Evolutionary conservation across 306 rosid genomes (phyloP), one percentile per base, ranked within the genome.

Genomic region (Dalbergia cochinchinensis): DNA sequence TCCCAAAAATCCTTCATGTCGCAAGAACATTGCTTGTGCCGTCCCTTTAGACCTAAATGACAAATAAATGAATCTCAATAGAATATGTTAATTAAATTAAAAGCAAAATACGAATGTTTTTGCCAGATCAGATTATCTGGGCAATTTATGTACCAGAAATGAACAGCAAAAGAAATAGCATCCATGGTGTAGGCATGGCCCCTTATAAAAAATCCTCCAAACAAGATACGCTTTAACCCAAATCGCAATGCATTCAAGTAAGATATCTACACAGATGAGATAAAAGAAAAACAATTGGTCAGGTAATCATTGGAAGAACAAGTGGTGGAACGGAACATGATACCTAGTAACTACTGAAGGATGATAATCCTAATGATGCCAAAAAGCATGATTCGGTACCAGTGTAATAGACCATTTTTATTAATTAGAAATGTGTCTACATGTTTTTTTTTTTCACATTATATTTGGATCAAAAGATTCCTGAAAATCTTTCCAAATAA

Each of bases 141-240:
- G 31, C 13, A 72, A 65, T 42, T 55, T 75, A 73, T 51, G 48
- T 84, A 91, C 97, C 97, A 93, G 81, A 91, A 93, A 35, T 91
- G 89, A 84, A 91, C 83, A 39, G 97, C 96, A 81, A 93, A 93
- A 48, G 97, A 93, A 83, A 93, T 93, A 15, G 97, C 87, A 53
- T 93, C 97, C 96, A 91, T 93, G 84, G 97, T 93, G 82, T 93
- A 93, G 45, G 97, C 96, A 84, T 93, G 97, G 53, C 97, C 96
- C 88, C 97, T 85, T 82, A 91, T 93, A 77, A 93, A 93, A 90
- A 91, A 93, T 57, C 97, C 97, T 83, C 97, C 97, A 22, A 93
- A 93, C 83, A 91, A 89, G n/a, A 93, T 93, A 54, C 97, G 89
- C 85, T 93, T 91, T 53, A 93, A 85, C 64, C 96, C 97, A 83